Base-by-base conservation (phyloP, 495 filamentous ascomycete genomes). In the Penicillium diatomitis region DNA sequence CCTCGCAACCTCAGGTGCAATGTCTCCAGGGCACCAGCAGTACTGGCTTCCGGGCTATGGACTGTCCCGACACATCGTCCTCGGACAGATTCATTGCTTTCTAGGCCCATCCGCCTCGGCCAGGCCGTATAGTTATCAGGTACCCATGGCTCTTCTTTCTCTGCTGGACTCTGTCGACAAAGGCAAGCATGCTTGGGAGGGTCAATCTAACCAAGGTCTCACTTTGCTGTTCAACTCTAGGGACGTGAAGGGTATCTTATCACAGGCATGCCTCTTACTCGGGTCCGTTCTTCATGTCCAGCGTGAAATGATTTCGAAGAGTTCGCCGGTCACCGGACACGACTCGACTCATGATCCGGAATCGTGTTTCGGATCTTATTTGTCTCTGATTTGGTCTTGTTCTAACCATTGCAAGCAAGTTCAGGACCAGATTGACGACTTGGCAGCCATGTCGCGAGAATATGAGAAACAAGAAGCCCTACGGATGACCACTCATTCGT, bases 221-320 rank as follows among this genome's bases (percentile, higher is more conserved):
- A 20, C 2, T 20, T 20, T 20, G 20, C 20, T 20, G 20, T 20
- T 20, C 20, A 20, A 20, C 38, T 44, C 53, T 60, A 75, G 71
- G 72, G 72, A 31, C 72, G 75, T 36, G 74, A 78, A 61, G 75
- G 75, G 32, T 78, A 78, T 46, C 59, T 78, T n/a, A 69, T 78
- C 41, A 61, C 63, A 27, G 75, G 75, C 35, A 61, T 70, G 49
- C 72, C 70, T 51, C 60, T 78, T 40, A 78, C 75, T 49, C 66
- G 75, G 62, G 75, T 78, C 46, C 62, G 68, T 67, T 50, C 48
- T 20, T 20, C 20, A 20, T 20, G 20, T 20, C 20, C 20, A 20
- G 2, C 20, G 0, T 20, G 20, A 20, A 20, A 20, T 20, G 20
- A 20, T 20, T 20, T 20, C 20, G 20, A 20, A 20, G 20, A 20